Conservation (phyloP, 352 stramenopile genomes). For the Globisporangium splendens region DNA sequence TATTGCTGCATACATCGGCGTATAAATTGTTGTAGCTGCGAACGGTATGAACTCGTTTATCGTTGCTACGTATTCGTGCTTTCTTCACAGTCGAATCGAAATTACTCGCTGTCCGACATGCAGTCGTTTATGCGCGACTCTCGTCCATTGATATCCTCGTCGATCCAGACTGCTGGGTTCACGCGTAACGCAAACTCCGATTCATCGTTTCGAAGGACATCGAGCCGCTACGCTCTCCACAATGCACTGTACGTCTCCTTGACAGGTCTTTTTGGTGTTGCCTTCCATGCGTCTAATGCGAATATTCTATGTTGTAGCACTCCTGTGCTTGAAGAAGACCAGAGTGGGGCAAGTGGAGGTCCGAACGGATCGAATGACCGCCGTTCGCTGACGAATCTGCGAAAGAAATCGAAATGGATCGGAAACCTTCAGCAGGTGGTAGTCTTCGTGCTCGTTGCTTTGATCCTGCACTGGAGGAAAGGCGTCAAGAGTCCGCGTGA, state of each 20-base stretch:
- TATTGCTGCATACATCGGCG: neutral
- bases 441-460: constrained; percentile 28
- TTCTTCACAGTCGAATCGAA: constrained; percentile 59
- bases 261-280: neutral
- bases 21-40: neutral
- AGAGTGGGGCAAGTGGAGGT: constrained; percentile 18
- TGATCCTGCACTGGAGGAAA: constrained; percentile 48
- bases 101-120: constrained; percentile 84
- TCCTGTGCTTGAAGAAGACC: constrained; percentile 70
- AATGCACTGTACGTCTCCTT: constrained; percentile 34
- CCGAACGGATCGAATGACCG: constrained; percentile 9
- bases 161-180: constrained; percentile 27
- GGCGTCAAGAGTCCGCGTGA: constrained; percentile 43
- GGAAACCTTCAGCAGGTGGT: constrained; percentile 36
- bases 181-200: constrained; percentile 40
- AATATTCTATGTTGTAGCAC: constrained; percentile 24
- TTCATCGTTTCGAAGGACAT: constrained; percentile 45
- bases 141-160: constrained; percentile 53
- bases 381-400: constrained; percentile 1
- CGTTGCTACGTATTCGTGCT: neutral
- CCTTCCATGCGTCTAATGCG: neutral
- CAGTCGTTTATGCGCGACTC: constrained; percentile 67
- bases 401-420: constrained; percentile 24
- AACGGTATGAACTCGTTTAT: too few species aligned
- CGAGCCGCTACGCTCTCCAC: constrained; percentile 53